phyloP scores from a whole-genome alignment of 108 stramenopile genomes.

The Bacterosira constricta region DNA sequence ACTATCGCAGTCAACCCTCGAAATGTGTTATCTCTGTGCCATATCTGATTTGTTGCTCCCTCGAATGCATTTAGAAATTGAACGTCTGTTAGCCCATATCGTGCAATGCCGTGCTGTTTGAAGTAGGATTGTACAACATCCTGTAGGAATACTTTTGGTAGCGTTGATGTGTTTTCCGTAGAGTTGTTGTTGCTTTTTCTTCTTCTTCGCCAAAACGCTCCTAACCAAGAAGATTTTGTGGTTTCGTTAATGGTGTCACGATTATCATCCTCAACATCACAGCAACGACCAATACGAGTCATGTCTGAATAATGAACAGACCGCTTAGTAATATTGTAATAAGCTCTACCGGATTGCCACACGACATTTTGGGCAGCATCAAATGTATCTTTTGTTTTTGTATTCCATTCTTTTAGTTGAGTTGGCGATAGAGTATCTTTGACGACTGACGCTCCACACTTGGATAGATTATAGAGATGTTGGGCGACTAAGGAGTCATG shows the following conservation, averaged over 20 bases:
- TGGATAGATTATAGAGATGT: slow-evolving; percentile 12
- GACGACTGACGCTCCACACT: slow-evolving; percentile 24
- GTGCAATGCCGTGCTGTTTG: slow-evolving; percentile 20
- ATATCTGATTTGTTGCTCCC: slow-evolving; percentile 41
- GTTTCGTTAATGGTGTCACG: background rate
- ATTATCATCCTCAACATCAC: background rate
- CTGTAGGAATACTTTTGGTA: background rate
- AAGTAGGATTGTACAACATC: slow-evolving; percentile 34
- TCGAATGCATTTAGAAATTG: slow-evolving; percentile 43
- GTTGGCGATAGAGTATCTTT: slow-evolving; percentile 14
- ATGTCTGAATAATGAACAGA: slow-evolving; percentile 23
- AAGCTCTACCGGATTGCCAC: slow-evolving; percentile 42
- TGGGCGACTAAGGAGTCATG: background rate
- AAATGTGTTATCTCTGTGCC: slow-evolving; percentile 38
- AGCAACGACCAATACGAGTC: slow-evolving; percentile 6
- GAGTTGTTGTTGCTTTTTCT: background rate
- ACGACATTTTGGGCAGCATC: slow-evolving; percentile 12
- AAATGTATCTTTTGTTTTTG: slow-evolving; percentile 20
- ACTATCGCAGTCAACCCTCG: slow-evolving; percentile 39
- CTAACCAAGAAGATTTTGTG: background rate
- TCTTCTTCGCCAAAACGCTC: background rate
- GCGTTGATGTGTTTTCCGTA: background rate
- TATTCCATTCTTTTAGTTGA: slow-evolving; percentile 22
- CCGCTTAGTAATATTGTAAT: slow-evolving; percentile 27
- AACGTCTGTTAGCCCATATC: slow-evolving; percentile 33